Conservation (phyloP, 768 basidiomycete genomes). For the Crassisporium funariophilum region DNA sequence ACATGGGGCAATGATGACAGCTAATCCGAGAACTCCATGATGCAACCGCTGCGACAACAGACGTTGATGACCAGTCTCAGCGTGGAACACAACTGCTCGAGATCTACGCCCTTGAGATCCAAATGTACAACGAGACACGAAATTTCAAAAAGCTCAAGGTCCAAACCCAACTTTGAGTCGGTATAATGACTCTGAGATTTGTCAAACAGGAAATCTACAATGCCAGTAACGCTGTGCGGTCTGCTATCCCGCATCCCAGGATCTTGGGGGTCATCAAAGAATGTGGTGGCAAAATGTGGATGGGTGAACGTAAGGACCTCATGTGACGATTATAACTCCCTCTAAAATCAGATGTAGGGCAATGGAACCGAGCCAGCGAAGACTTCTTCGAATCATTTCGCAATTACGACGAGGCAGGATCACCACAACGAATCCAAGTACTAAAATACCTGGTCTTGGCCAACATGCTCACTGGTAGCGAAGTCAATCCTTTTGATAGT, state of each 20-base stretch:
- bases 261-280: conserved; percentile 99
- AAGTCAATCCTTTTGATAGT: conserved; percentile 99
- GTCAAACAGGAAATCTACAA: conserved; percentile 98
- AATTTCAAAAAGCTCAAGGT: conserved; percentile 97
- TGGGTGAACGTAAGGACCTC: conserved; percentile 84
- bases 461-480: conserved; percentile 97
- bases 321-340: background rate
- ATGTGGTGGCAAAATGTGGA: conserved; percentile 99
- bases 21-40: conserved; percentile 76
- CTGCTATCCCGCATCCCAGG: conserved; percentile 96
- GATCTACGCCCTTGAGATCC: conserved; percentile 97
- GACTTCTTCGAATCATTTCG: conserved; percentile 99
- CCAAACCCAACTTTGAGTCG: background rate
- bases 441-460: conserved; percentile 97
- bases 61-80: conserved; percentile 85
- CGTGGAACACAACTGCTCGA: conserved; percentile 93
- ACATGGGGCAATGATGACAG: conserved; percentile 36
- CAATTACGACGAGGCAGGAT: conserved; percentile 98
- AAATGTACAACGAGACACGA: conserved; percentile 97
- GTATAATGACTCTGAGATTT: background rate
- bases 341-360: conserved; percentile 50
- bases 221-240: conserved; percentile 87
- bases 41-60: conserved; percentile 59
- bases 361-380: conserved; percentile 96
- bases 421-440: conserved; percentile 95